Evolutionary conservation across 345 rosid species (phyloP).

Genomic region (Populus alba): DNA sequence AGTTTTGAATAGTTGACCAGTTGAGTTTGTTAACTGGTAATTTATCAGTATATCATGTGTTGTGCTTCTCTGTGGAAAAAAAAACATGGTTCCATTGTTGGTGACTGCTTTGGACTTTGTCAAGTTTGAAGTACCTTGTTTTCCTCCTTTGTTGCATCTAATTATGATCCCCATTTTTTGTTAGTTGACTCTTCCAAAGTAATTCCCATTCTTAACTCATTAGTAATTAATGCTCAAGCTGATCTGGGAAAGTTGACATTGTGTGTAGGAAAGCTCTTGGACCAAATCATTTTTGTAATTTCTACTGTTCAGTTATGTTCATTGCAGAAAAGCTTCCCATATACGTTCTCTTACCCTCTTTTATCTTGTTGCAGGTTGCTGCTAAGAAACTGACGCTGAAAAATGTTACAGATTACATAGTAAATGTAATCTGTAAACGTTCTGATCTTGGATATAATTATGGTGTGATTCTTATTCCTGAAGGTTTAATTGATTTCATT

Average conservation of each 20-base stretch:
- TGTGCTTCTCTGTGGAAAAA: not conserved
- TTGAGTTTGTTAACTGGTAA: not conserved
- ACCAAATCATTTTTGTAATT: not conserved
- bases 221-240: not conserved
- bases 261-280: not conserved
- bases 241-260: not conserved
- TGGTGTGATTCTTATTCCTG: conserved; percentile 93
- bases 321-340: not conserved
- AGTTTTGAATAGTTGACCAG: not conserved
- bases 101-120: not conserved
- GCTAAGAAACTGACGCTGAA: conserved; percentile 75
- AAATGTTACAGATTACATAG: conserved; percentile 84
- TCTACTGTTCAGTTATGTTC: not conserved
- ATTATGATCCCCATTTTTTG: not conserved
- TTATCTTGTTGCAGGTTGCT: conserved; percentile 53
- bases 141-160: not conserved
- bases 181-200: not conserved
- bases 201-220: not conserved
- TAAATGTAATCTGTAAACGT: conserved; percentile 75
- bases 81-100: not conserved
- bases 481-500: conserved; percentile 97
- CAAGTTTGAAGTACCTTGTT: not conserved
- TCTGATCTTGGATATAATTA: conserved; percentile 70
- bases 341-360: not conserved
- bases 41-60: not conserved